Base-by-base conservation (phyloP, 1,284 basidiomycete genomes). In the Heterobasidion parviporum region DNA sequence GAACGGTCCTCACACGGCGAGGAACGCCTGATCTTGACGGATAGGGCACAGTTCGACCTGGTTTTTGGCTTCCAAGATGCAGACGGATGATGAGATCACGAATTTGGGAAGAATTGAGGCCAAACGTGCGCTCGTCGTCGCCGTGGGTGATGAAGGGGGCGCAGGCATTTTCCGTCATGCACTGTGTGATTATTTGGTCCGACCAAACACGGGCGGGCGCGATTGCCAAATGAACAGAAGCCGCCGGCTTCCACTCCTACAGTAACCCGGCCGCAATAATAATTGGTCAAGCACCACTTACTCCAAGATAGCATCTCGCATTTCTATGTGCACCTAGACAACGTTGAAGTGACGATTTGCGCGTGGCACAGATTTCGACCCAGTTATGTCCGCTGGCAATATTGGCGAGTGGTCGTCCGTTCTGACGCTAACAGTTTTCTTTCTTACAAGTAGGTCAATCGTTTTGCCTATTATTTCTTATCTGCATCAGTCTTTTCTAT, bases 381-480 rank as follows among this genome's bases (percentile, higher is more conserved):
- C 26, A 26, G 26, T 26, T 4, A 26, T 26, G 26, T 26, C 26
- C 4, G 26, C 26, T 26, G 6, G 26, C 26, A 26, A 6, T 26
- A 10, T 48, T 18, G 14, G 18, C 73, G 33, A 62, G 20, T 70
- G 76, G 53, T 74, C 72, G 55, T 74, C 83, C 14, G 81, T 91
- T 57, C 78, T 84, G 33, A 85, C 85, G 0, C 70, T 93, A 35
- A 73, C 88, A 47, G 65, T 90, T 14, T 94, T 93, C 72, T 74
- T 92, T 60, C 54, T 85, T 48, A 87, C 89, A 53, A 93, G 89
- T 81, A 59, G 69, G 79, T 74, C 26, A 26, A 26, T 26, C 26
- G 26, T 41, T 41, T n/a, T 41, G 12, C 6, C n/a, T 41, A n/a
- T 5, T 41, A 6, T 41, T 14, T 14, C 16, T 18, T n/a, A 18